Base-by-base conservation (phyloP, 1,284 basidiomycete species). In the Trametes hirsuta region DNA sequence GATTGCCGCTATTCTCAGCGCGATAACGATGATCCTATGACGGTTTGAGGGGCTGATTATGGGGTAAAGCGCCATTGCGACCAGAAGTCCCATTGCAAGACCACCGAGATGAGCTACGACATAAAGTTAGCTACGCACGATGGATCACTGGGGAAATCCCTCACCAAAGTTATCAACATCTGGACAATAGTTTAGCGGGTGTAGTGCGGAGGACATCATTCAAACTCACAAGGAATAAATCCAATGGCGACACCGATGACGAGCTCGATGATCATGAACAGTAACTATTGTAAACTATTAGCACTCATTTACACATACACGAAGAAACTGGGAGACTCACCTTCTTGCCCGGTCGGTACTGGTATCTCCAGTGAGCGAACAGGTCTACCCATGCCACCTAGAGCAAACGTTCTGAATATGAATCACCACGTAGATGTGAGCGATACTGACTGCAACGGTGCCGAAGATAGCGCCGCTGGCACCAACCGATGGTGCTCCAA, bases 391-490 rank as follows among this genome's bases (percentile, higher is more conserved):
- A 92, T 21, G 86, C 87, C 21, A 90, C 83, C 86, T 86, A 58
- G 45, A n/a, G 34, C 12, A 30, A 35, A 30, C 22, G 11, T 47
- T 21, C 11, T 9, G n/a, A 24, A 30, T 30, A 41, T n/a, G 6
- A 8, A 4, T 15, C 15, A 25, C 22, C 44, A 6, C 4, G 4
- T 6, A 4, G 22, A 30, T 30, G 1, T 1, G 14, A 2, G 14
- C 21, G 10, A 5, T 6, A 46, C 81, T 61, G 65, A 94, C 92
- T 2, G 92, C 94, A 59, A 96, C 84, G 37, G 93, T 94, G 2
- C 95, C 95, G 62, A 98, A 97, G 56, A 98, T 94, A 0, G 95
- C 94, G 8, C 97, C 95, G 67, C 89, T 92, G 0, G 96, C 97
- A 47, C 97, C 97, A 1, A 95, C 83, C n/a, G 93, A 94, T 0